Conservation (phyloP, 352 stramenopile species). For the Globisporangium emineosum region DNA sequence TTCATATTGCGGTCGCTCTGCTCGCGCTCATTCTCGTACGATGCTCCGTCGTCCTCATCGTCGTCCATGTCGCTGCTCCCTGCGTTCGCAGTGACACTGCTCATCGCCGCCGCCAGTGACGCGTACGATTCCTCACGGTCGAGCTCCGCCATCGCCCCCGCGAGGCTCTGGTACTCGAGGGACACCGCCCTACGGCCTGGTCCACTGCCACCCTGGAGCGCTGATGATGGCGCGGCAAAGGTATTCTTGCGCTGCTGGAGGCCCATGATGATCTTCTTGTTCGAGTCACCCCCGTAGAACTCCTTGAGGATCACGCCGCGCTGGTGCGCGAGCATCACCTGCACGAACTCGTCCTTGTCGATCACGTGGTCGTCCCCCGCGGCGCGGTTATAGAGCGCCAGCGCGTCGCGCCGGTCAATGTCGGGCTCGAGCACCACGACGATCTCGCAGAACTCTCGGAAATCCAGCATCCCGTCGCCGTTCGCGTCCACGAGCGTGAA, state of each 20-base stretch:
- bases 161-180: constrained; percentile 25
- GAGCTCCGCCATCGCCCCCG: constrained; percentile 25
- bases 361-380: constrained; percentile 75
- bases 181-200: neutral
- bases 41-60: constrained; percentile 23
- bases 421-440: constrained; percentile 57
- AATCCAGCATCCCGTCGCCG: constrained; percentile 68
- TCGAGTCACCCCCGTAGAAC: constrained; percentile 47
- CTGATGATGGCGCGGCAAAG: constrained; percentile 14
- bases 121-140: constrained; percentile 58
- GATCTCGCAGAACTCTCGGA: constrained; percentile 67
- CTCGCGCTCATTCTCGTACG: neutral
- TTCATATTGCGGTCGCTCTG: constrained; percentile 24
- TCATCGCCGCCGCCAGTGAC: constrained; percentile 54
- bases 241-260: constrained; percentile 51
- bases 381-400: constrained; percentile 61
- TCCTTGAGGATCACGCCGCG: constrained; percentile 61
- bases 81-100: constrained; percentile 12
- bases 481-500: constrained; percentile 70
- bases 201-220: neutral
- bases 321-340: constrained; percentile 74
- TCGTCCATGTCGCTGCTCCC: constrained; percentile 11
- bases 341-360: constrained; percentile 74
- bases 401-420: constrained; percentile 58
- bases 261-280: constrained; percentile 51